Base-by-base conservation (phyloP, 148 eudicot species). In the Diospyros lotus region DNA sequence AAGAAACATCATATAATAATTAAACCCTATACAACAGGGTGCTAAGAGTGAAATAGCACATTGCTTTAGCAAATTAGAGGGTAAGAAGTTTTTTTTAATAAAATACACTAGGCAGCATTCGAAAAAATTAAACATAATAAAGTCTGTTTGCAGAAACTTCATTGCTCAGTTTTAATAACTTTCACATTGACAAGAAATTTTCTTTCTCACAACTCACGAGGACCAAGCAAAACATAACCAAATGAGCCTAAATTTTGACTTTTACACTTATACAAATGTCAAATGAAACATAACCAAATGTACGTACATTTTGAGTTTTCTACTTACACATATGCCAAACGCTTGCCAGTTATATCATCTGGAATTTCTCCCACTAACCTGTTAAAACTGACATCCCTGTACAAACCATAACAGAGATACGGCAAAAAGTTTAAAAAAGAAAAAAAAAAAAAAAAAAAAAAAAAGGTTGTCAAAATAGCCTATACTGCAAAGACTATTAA, bases 351-450 rank as follows among this genome's bases (percentile, higher is more conserved):
- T 70, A 82, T 79, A 75, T 74, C 75, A 73, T 80, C 55, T 53
- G 96, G 87, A 80, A 91, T 84, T 76, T 60, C 79, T 53, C 96
- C 96, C 48, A 40, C 76, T 58, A 91, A 73, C 58, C 76, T 83
- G 79, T 91, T 91, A 83, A 87, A 91, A 77, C 91, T 89, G 74
- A 83, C 84, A 79, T 91, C 96, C 79, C 96, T 89, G 87, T 68
- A 50, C 56, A 80, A 73, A 75, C 73, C 42, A 40, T 44, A 65
- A 72, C 0, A 69, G 43, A 28, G 28, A 28, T 28, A 28, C 28
- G 0, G 28, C 28, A 28, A 28, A 28, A 28, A 0, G 28, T 28
- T 28, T 0, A 28, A 28, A 28, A 28, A 28, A 28, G 28, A 28
- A 28, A 68, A 17, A 8, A 61, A 58, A 63, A 51, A 69, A 6